Percentiles rank a stretch among this genome's conserved stretches.
phyloP scores from a whole-genome alignment of 106 monocot genomes.

The Dendrobium chrysotoxum region DNA sequence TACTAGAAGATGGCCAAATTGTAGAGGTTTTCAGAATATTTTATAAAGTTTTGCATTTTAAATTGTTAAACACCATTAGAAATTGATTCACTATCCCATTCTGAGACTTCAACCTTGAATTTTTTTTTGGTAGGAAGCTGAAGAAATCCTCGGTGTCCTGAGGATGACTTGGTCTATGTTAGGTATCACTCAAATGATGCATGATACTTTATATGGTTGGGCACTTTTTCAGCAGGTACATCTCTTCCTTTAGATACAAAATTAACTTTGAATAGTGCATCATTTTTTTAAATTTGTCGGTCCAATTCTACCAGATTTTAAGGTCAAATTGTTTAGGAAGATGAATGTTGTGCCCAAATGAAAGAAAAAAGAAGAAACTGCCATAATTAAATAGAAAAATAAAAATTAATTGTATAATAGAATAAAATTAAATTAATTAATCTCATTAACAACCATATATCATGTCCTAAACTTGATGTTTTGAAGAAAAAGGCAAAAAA shows the following conservation, averaged over 20 bases:
- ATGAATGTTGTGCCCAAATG: neutral
- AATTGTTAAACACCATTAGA: neutral
- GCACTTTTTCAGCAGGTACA: slow-evolving; percentile 66
- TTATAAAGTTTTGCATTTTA: neutral
- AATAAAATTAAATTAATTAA: neutral
- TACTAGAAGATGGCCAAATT: slow-evolving; percentile 73
- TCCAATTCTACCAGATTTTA: neutral
- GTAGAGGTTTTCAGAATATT: slow-evolving; percentile 41
- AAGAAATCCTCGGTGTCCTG: slow-evolving; percentile 51
- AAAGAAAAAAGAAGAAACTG: neutral
- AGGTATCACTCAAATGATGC: slow-evolving; percentile 58
- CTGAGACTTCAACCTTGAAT: neutral
- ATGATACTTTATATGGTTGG: slow-evolving; percentile 53
- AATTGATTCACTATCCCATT: neutral
- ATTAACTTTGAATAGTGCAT: neutral
- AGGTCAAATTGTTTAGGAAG: neutral
- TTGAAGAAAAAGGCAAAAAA: neutral
- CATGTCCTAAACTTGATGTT: neutral
- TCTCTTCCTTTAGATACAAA: neutral
- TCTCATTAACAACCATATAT: neutral
- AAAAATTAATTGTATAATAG: neutral
- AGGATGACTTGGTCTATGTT: slow-evolving; percentile 55
- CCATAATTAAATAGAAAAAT: neutral
- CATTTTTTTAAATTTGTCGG: neutral
- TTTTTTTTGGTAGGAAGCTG: slow-evolving; percentile 46